A percentile compares a stretch with the other conserved stretches of the same genome.
These are phyloP conservation scores for Jatropha curcas DNA, from an alignment of 345 rosid genomes.

Conservation along the genomic window DNA sequence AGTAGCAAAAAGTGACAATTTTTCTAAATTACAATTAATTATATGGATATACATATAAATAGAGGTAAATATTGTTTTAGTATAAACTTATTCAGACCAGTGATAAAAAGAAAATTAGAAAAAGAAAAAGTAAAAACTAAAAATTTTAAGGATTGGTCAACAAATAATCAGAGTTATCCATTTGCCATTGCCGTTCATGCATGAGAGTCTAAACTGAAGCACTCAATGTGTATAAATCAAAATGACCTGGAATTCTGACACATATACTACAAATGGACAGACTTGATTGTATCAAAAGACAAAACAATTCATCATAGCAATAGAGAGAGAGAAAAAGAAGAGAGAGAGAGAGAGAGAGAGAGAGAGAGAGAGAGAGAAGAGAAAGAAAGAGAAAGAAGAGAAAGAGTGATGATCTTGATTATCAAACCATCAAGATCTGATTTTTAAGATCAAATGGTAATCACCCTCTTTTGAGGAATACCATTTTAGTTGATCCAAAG, in stretches of 20 bases:
- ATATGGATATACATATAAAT: no score
- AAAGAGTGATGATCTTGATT: background rate
- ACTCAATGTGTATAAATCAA: background rate
- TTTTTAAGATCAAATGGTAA: background rate
- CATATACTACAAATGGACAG: background rate
- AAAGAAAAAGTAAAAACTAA: background rate
- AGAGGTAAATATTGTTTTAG: no score
- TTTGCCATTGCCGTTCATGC: background rate
- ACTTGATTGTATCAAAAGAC: background rate
- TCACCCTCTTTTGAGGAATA: no score
- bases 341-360: background rate
- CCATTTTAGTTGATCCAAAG: no score
- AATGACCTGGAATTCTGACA: slow-evolving; percentile 1
- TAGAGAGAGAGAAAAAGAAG: background rate
- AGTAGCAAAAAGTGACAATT: no score
- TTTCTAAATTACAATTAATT: no score
- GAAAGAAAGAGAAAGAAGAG: background rate
- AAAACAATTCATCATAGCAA: background rate
- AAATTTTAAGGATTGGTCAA: background rate
- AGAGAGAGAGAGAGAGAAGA: slow-evolving; percentile 10
- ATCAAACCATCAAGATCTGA: background rate
- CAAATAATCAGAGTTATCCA: background rate
- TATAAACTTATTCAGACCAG: no score
- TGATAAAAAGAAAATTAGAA: no score
- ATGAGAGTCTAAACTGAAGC: background rate